These are phyloP conservation scores for Bretziella fagacearum DNA, from an alignment of 2,329 filamentous ascomycete genomes.

Conservation along the genomic window DNA sequence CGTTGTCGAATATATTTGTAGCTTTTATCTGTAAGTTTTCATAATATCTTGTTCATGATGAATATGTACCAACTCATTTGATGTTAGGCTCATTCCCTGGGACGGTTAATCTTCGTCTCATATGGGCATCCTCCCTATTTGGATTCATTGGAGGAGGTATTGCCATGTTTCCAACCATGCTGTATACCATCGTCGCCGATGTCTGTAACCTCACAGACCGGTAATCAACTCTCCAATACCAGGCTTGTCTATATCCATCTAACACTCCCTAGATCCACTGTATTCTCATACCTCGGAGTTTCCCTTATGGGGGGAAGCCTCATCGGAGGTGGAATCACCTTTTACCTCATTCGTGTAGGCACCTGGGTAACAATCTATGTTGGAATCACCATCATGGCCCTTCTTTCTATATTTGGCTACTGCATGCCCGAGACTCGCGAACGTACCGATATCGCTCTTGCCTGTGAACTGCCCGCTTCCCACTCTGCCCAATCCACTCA, in stretches of 20 bases:
- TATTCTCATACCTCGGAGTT: conserved; percentile 16
- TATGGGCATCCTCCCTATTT: conserved; percentile 15
- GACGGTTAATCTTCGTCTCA: conserved; percentile 14
- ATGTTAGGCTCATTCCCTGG: conserved; percentile 15
- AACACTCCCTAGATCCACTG: conserved; percentile 12
- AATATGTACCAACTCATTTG: too few species aligned
- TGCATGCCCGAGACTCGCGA: conserved; percentile 15
- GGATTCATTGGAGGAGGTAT: conserved; percentile 16
- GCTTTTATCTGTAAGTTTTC: conserved; percentile 13
- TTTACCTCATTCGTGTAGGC: conserved; percentile 15
- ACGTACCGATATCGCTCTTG: not conserved
- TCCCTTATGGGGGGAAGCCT: conserved; percentile 14
- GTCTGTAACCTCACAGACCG: conserved; percentile 10
- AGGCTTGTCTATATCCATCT: not conserved
- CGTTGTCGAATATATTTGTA: conserved; percentile 8
- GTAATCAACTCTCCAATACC: too few species aligned
- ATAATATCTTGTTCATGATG: not conserved
- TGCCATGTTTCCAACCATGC: conserved; percentile 15
- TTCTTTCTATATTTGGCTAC: conserved; percentile 10
- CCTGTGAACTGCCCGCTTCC: not conserved
- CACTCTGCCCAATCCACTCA: not conserved
- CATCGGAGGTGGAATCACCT: conserved; percentile 16
- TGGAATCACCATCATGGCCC: conserved; percentile 11
- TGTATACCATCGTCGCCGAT: conserved; percentile 17
- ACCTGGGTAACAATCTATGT: conserved; percentile 14